phyloP scores from a whole-genome alignment of 2,329 filamentous ascomycete genomes.

The Colletotrichum melonis region DNA sequence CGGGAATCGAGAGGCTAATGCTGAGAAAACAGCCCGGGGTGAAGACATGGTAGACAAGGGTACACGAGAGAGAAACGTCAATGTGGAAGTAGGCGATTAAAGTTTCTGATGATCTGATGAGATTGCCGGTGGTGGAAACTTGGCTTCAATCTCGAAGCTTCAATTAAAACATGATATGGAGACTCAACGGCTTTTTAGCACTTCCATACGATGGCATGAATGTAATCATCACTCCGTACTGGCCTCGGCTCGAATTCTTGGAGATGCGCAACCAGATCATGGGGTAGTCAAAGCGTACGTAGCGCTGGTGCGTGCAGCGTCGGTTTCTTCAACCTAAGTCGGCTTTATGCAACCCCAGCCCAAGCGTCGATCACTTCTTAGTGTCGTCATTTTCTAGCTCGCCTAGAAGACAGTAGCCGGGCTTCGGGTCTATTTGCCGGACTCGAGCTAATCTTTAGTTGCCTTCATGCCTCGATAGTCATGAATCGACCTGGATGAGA shows the following conservation, averaged over 20 bases:
- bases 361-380: not conserved
- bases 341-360: slow-evolving; percentile 23
- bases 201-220: not conserved
- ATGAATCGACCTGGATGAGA: not conserved
- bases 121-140: not conserved
- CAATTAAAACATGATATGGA: not conserved
- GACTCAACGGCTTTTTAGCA: not conserved
- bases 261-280: not conserved
- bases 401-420: not conserved
- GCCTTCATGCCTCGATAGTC: not conserved
- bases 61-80: too few relatives aligned
- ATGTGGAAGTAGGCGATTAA: not conserved
- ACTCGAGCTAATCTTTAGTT: not conserved
- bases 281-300: not conserved
- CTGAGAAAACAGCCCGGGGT: not conserved
- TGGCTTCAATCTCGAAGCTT: not conserved
- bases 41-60: not conserved
- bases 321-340: slow-evolving; percentile 23
- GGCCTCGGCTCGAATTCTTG: not conserved
- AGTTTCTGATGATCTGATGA: not conserved
- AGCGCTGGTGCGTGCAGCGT: not conserved
- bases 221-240: not conserved
- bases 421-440: not conserved
- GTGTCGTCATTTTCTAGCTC: slow-evolving; percentile 9
- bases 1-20: not conserved